Percentiles rank a stretch among this genome's conserved stretches.
phyloP scores from a whole-genome alignment of 495 filamentous ascomycete species.

The Penicillium pancosmium region DNA sequence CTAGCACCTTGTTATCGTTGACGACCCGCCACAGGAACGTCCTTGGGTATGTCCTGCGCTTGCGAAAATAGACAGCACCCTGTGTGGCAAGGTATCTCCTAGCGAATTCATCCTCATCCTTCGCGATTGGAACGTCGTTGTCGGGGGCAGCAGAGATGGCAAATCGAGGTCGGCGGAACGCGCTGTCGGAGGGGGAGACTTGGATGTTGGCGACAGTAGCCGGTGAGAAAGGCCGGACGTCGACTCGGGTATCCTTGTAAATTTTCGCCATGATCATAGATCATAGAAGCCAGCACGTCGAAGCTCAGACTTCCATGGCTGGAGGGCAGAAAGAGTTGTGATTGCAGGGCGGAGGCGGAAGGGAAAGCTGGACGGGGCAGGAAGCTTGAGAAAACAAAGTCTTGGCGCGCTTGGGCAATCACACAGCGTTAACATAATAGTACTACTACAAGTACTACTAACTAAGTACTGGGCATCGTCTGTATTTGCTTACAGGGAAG shows the following conservation, averaged over 20 bases:
- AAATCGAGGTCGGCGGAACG: conserved; percentile 48
- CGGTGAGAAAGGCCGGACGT: conserved; percentile 72
- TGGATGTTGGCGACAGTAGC: conserved; percentile 73
- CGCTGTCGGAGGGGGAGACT: conserved; percentile 58
- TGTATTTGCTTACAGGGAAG: too few relatives aligned
- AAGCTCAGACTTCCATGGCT: conserved; percentile 45
- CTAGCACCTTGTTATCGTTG: conserved; percentile 76
- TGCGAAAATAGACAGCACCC: conserved; percentile 82
- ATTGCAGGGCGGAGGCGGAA: conserved; percentile 39
- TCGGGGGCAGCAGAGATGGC: conserved; percentile 43
- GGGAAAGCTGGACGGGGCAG: conserved; percentile 33
- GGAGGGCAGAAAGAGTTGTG: conserved; percentile 16
- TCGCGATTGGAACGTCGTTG: conserved; percentile 44
- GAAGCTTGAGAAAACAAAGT: conserved; percentile 50
- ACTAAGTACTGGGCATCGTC: too few relatives aligned
- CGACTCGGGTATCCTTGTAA: conserved; percentile 85
- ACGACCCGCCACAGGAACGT: conserved; percentile 89
- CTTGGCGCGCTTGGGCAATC: conserved; percentile 36
- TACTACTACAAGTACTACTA: too few relatives aligned
- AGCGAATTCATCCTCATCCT: conserved; percentile 76
- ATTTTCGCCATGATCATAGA: conserved; percentile 53
- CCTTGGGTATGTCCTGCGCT: conserved; percentile 71
- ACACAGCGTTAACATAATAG: not conserved
- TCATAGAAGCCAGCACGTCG: conserved; percentile 23
- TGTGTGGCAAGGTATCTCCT: conserved; percentile 72